phyloP scores from a whole-genome alignment of 257 asterid genomes.

The Petunia axillaris region DNA sequence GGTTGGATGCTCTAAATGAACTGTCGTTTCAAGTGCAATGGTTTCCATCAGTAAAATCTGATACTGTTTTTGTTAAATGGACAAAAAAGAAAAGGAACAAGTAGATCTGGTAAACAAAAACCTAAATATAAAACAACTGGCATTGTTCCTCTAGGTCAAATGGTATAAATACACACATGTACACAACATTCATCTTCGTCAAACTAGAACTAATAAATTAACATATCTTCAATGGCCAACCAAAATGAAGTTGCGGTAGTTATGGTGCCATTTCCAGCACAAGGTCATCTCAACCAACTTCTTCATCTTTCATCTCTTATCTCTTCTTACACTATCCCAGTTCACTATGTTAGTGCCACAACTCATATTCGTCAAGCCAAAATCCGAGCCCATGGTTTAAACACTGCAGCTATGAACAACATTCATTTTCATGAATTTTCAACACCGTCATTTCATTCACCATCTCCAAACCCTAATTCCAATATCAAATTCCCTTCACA shows the following conservation, averaged over 20 bases:
- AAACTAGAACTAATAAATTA: background rate
- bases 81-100: background rate
- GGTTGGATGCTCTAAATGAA: no score
- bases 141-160: background rate
- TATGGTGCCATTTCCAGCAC: constrained; percentile 74
- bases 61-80: background rate
- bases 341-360: constrained; percentile 57
- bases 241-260: constrained; percentile 45
- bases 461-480: constrained; percentile 41
- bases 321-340: constrained; percentile 46
- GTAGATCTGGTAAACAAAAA: background rate
- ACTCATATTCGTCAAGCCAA: constrained; percentile 61
- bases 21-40: background rate
- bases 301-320: constrained; percentile 70
- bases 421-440: constrained; percentile 51
- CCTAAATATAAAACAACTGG: no score
- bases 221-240: background rate
- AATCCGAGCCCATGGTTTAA: constrained; percentile 55
- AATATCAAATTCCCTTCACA: constrained; percentile 44
- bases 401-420: constrained; percentile 40
- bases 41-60: background rate
- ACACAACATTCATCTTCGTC: background rate
- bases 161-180: background rate
- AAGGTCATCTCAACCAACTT: constrained; percentile 83
- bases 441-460: constrained; percentile 30